Evolutionary conservation across 805 yeast genomes (phyloP), one percentile per base, ranked within the genome.

Genomic region (Saccharomycopsis capsularis): DNA sequence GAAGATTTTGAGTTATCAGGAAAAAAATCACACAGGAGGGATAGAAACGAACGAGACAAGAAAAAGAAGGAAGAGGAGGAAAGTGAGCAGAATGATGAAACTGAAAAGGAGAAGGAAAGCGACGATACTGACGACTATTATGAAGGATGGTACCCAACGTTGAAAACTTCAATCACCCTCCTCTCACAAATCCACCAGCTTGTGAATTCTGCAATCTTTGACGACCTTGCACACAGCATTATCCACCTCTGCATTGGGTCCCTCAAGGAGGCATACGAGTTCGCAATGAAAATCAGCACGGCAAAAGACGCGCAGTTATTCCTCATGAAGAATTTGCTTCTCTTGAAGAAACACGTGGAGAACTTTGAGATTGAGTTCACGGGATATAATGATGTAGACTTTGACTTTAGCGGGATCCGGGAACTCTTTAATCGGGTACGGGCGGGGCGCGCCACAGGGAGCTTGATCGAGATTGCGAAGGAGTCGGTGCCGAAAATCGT

Each of bases 201-300:
- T 57, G 76, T 91, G 34, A 82, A 82, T 55, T 79, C 90, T 2
- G 67, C 74, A 11, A 85, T 88, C 1, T 91, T 90, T 66, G 95
- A 88, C 61, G 95, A 87, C 59, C 66, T 90, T 55, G 95, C 96
- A 0, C 95, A 88, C 62, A 79, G 84, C 49, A 81, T 88, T 46
- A 85, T 91, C 3, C 96, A 86, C 60, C 75, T 83, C 40, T 82
- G 93, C 57, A 75, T 88, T 34, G 59, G 67, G 15, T 78, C 93
- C 4, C 64, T 88, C 56, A 74, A 75, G 48, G 64, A 68, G 15
- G 82, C 84, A 11, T 74, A 74, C 55, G 66, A 69, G 3, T 57
- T 76, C 22, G 71, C 78, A 4, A 56, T 63, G 32, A 57, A 68
- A 4, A 66, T 72, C 55, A 64, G 75, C 24, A 85, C 87, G 0